Base-by-base conservation (phyloP, 1,284 basidiomycete species). In the Ganoderma lingzhi region DNA sequence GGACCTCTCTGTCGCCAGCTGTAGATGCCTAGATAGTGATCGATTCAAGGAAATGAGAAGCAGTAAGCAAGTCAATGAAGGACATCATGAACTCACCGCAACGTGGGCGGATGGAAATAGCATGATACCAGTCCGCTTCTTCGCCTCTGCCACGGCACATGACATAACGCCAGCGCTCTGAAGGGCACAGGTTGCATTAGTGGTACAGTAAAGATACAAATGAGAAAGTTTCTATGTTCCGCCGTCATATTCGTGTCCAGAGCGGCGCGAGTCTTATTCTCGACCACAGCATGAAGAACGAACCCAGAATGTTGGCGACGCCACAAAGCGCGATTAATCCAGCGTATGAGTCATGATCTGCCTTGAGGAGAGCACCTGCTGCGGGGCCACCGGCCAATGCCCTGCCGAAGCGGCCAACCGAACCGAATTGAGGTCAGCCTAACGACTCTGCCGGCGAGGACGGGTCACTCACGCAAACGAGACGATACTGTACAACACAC, bases 381-480 rank as follows among this genome's bases (percentile, higher is more conserved):
- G 83, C 82, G 10, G 90, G 90, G 1, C 85, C 86, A 6, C 90
- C 89, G 35, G 88, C 77, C 19, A 91, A 80, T 2, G 90, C 84
- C 30, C 90, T 91, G 69, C 17, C 66, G 23, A 30, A 44, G 39
- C 30, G 19, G 30, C 48, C 63, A 30, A 17, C 14, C 35, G 23
- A 51, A 51, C 1, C 0, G 48, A 12, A 17, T 15, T 32, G 10
- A 61, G 9, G 59, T 48, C 59, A 63, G 45, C 35, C 42, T 17
- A 2, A 39, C 28, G 19, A 42, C 10, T 39, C 35, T 41, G 15
- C 23, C 6, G 6, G 6, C 0, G 14, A 37, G 28, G 12, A n/a
- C 17, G 42, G 30, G 15, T 60, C n/a, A 88, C 90, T 83, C 76
- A 91, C 90, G 89, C 88, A 51, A 91, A 82, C 0, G 90, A 88